Conservation (phyloP, 1,284 basidiomycete genomes). For the Moesziomyces sp. region DNA sequence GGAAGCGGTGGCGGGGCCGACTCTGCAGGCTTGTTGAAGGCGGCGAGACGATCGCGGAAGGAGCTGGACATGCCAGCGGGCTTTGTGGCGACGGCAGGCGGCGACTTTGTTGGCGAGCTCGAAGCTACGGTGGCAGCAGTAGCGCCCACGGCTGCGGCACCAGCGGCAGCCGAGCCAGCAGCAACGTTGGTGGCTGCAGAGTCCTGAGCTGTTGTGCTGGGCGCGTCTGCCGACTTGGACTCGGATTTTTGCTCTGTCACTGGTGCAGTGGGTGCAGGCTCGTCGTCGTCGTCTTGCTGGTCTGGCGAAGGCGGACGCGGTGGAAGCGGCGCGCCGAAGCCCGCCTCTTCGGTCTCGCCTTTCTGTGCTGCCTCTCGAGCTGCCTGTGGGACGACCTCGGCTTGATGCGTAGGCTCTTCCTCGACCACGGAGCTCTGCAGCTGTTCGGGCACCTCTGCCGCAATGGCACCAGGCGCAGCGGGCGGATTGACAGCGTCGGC, state of each 20-base stretch:
- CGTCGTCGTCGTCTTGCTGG: constrained; percentile 10
- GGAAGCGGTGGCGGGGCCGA: constrained; percentile 58
- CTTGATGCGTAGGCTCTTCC: constrained; percentile 35
- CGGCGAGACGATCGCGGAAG: constrained; percentile 64
- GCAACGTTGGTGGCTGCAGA: constrained; percentile 5
- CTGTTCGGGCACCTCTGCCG: constrained; percentile 16
- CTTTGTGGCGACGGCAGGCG: constrained; percentile 48
- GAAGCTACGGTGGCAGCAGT: constrained; percentile 8
- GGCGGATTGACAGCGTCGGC: constrained; percentile 20
- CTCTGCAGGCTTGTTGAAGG: constrained; percentile 64
- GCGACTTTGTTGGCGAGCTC: constrained; percentile 28
- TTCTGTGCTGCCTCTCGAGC: constrained; percentile 40
- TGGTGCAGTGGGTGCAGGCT: neutral
- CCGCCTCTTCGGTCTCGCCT: constrained; percentile 34
- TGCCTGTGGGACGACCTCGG: constrained; percentile 46
- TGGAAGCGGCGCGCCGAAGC: constrained; percentile 42
- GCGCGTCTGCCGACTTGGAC: neutral
- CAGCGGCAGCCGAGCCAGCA: constrained; percentile 9
- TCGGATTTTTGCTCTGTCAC: no score
- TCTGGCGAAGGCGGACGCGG: constrained; percentile 38
- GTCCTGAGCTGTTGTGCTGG: neutral
- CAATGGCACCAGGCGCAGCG: constrained; percentile 26
- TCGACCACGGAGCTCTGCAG: constrained; percentile 26
- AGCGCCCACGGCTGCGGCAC: constrained; percentile 2
- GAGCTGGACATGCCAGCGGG: constrained; percentile 56